Base-by-base conservation (phyloP, 108 stramenopile genomes). In the Cyclotella atomus region DNA sequence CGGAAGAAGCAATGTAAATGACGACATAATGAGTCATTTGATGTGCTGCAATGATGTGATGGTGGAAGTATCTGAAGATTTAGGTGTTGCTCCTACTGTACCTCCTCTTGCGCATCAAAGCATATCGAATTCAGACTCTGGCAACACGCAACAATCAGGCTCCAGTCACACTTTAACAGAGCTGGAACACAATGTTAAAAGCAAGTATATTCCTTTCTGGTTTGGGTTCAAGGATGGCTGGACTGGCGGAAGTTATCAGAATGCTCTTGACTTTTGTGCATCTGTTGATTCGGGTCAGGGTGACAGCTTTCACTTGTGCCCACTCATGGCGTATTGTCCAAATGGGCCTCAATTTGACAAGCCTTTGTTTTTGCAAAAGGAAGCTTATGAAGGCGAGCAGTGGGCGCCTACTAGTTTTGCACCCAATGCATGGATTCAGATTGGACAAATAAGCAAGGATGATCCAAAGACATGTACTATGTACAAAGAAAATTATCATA, bases 371-470 rank as follows among this genome's bases (percentile, higher is more conserved):
- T 59, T 38, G 36, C 55, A 75, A 21, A 75, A 54, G 24, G 65
- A 68, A 55, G 65, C 74, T 0, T 75, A 33, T 38, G 65, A 67
- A 28, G 74, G 59, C 7, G 74, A 60, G 57, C 74, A 75, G 33
- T 75, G 74, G 74, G 44, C 56, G 2, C 74, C 74, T 2, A 61
- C 62, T 1, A 52, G 34, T 29, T 56, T 54, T 41, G 56, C 52
- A 1, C 27, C 55, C 6, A 60, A 75, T 50, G 41, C 29, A 35
- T 75, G 74, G 74, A 45, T 67, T 10, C 14, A 38, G 65, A 52
- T 75, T 15, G 74, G 74, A n/a, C 57, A 60, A 28, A 3, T 56
- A 15, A 68, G 52, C 35, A 34, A 54, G 23, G 35, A 53, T 7
- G 17, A 29, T 45, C 67, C 67, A 24, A 20, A 17, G 25, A 75